These are phyloP conservation scores for Pseudocercospora fijiensis DNA, from an alignment of 2,329 filamentous ascomycete species.

Conservation along the genomic window DNA sequence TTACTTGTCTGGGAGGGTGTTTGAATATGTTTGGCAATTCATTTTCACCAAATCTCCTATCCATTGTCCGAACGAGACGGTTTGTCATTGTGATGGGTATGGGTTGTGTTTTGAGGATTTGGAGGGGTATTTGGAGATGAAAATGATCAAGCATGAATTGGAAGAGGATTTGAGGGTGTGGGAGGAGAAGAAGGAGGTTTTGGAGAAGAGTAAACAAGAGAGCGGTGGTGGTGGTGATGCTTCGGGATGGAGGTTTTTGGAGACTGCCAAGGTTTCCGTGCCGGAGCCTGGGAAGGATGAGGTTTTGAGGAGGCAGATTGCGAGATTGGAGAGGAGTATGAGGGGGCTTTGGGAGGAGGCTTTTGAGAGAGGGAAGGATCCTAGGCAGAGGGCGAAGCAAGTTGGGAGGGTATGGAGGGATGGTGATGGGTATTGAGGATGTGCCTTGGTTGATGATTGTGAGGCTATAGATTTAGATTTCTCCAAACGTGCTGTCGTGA, in stretches of 20 bases:
- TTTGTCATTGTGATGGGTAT: constrained; percentile 65
- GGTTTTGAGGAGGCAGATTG: constrained; percentile 48
- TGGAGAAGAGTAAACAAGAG: constrained; percentile 41
- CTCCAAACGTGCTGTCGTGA: not conserved
- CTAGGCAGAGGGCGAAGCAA: constrained; percentile 53
- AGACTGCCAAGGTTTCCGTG: constrained; percentile 40
- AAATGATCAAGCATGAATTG: constrained; percentile 44
- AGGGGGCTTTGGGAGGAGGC: constrained; percentile 47
- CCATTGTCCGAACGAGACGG: constrained; percentile 53
- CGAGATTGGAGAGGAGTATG: constrained; percentile 45
- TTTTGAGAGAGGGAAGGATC: constrained; percentile 52
- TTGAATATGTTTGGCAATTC: constrained; percentile 65
- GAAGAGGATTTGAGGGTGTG: constrained; percentile 46
- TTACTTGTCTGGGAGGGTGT: constrained; percentile 58
- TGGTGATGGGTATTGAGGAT: constrained; percentile 55
- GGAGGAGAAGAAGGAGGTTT: constrained; percentile 42
- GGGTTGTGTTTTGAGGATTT: constrained; percentile 61
- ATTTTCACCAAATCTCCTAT: constrained; percentile 56
- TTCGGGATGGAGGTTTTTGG: constrained; percentile 44
- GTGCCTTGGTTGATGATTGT: not conserved
- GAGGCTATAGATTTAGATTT: not conserved
- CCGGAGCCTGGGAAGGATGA: constrained; percentile 47
- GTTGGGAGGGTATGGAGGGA: constrained; percentile 56
- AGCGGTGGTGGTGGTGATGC: constrained; percentile 39
- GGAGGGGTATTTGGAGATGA: constrained; percentile 50